These are phyloP conservation scores for Cicer bijugum DNA, from an alignment of 306 rosid genomes.

Conservation along the genomic window DNA sequence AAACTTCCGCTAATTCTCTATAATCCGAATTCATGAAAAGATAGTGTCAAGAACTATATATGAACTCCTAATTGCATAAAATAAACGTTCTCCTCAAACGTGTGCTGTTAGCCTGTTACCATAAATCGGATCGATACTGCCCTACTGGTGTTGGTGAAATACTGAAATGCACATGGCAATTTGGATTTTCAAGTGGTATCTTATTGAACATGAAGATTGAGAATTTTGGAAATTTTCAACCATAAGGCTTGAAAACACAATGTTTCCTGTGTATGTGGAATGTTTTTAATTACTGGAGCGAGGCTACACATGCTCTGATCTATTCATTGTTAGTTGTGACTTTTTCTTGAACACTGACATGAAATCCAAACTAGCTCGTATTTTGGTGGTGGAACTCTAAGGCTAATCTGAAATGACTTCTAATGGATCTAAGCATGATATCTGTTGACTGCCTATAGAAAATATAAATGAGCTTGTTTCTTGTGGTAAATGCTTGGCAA, in stretches of 20 bases:
- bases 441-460: not conserved
- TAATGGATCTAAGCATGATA: slow-evolving; percentile 32
- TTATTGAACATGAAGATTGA: slow-evolving; percentile 8
- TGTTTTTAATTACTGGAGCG: not conserved
- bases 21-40: slow-evolving; percentile 17
- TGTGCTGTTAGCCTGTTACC: slow-evolving; percentile 1
- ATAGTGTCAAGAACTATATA: not conserved
- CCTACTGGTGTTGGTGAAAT: slow-evolving; percentile 18
- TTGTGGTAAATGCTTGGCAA: slow-evolving; percentile 1
- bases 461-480: slow-evolving; percentile 23
- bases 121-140: not conserved
- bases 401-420: slow-evolving; percentile 23
- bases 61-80: slow-evolving; percentile 17
- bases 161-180: slow-evolving; percentile 11
- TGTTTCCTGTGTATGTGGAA: not conserved
- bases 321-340: not conserved
- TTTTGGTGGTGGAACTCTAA: slow-evolving; percentile 36
- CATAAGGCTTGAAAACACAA: slow-evolving; percentile 21
- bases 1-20: slow-evolving; percentile 9
- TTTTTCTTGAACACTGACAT: slow-evolving; percentile 1
- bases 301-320: not conserved
- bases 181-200: slow-evolving; percentile 40
- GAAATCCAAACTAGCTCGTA: slow-evolving; percentile 20
- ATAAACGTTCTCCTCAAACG: slow-evolving; percentile 7
- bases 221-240: slow-evolving; percentile 12